These are phyloP conservation scores for Phytophthora hybrid DNA, from an alignment of 352 stramenopile species.

Conservation along the genomic window DNA sequence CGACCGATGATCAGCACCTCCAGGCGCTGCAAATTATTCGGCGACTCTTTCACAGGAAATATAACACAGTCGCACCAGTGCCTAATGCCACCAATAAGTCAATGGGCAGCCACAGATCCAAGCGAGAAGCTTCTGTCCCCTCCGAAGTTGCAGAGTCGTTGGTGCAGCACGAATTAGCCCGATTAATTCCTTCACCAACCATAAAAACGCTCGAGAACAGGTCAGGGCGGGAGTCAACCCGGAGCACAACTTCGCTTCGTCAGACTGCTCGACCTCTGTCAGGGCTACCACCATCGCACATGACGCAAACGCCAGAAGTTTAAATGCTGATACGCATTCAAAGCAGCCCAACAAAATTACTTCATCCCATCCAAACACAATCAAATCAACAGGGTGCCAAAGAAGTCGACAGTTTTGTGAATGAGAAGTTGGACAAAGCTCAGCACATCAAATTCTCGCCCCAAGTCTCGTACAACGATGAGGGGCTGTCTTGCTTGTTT, in stretches of 20 bases:
- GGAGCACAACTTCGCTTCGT: background rate
- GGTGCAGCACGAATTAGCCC: conserved; percentile 13
- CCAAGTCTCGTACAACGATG: conserved; percentile 89
- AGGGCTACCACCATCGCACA: conserved; percentile 4
- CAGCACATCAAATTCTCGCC: conserved; percentile 82
- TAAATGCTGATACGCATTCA: background rate
- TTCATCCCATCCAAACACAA: too few relatives aligned
- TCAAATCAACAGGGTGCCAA: conserved; percentile 16
- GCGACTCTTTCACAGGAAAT: conserved; percentile 23
- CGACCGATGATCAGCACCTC: conserved; percentile 10
- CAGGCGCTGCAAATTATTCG: conserved; percentile 28
- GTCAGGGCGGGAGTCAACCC: conserved; percentile 5
- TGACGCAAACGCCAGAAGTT: background rate
- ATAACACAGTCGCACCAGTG: conserved; percentile 15
- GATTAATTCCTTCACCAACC: conserved; percentile 15
- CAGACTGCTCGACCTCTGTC: background rate
- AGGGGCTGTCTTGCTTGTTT: conserved; percentile 52
- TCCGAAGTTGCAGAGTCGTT: conserved; percentile 11
- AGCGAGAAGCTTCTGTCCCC: conserved; percentile 9
- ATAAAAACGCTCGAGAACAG: conserved; percentile 14
- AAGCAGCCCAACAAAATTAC: too few relatives aligned
- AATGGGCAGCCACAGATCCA: conserved; percentile 8
- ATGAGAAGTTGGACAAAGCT: conserved; percentile 46
- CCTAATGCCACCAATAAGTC: conserved; percentile 1
- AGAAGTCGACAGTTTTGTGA: conserved; percentile 38